Evolutionary conservation across 208 protist genomes (phyloP), one percentile per base, ranked within the genome.

Genomic region (Borovskyia barvae): DNA sequence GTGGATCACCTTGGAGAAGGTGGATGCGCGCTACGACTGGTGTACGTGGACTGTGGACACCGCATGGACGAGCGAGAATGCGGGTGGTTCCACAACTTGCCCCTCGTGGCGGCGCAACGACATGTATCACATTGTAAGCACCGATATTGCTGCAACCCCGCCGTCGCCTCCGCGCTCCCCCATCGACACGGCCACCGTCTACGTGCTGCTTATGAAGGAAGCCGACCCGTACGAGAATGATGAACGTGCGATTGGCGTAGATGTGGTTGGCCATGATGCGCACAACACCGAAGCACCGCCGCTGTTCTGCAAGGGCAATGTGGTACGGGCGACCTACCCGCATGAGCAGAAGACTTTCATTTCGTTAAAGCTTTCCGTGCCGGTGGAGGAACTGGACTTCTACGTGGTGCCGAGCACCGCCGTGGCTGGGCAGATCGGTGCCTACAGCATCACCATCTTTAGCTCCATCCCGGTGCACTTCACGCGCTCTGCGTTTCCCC

Each of bases 11-110:
- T 26, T 95, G 11, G 85, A 92, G 37, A 55, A 30, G 33, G 52
- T 95, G 26, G 78, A 92, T 51, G 39, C 54, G 7, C 65, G 36
- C 22, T 74, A 88, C 54, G 89, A 95, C 62, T 95, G 89, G 89
- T 64, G 61, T 58, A 73, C 60, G 17, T 52, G 72, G 43, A 47
- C 42, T n/a, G 35, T 82, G 1, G 37, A 76, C 17, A 69, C 67
- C 2, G 68, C 71, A 30, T 95, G 89, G 89, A 76, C 75, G 12
- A 24, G 3, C 19, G 45, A 33, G 12, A 81, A 59, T 25, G 72
- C 78, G 9, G 85, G 85, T n/a, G 84, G 83, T 20, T 54, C 67
- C 30, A 32, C 52, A 29, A 25, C 19, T 43, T 78, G 19, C 67
- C 74, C 61, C 26, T 74, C 75, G 30, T 95, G 89, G 89, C 73